These are phyloP conservation scores for Lolium perenne DNA, from an alignment of 176 grass and related monocot genomes.

Conservation along the genomic window DNA sequence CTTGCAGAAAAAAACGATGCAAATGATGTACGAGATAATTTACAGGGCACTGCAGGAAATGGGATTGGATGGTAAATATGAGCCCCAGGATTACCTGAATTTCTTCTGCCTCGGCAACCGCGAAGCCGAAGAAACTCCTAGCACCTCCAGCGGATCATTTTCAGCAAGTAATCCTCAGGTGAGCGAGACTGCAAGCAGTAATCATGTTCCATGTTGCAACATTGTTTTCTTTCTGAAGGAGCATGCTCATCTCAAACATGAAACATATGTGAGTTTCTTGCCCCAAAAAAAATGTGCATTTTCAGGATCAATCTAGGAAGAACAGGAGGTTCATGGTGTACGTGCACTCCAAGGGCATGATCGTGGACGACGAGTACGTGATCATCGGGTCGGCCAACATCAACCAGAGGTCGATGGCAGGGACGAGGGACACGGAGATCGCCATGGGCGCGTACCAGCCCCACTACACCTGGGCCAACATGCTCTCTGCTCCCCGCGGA, in stretches of 20 bases:
- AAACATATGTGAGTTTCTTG: background rate
- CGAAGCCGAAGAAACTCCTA: constrained; percentile 51
- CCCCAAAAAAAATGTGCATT: background rate
- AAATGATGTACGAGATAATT: constrained; percentile 95
- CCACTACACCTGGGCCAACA: constrained; percentile 78
- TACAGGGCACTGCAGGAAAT: constrained; percentile 74
- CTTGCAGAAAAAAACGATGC: constrained; percentile 85
- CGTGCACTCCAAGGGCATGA: constrained; percentile 96
- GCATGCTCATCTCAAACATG: background rate
- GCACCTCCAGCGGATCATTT: constrained; percentile 5
- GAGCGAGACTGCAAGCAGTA: background rate
- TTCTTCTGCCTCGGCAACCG: constrained; percentile 96
- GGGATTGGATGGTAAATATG: constrained; percentile 64
- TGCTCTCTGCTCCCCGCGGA: constrained; percentile 71
- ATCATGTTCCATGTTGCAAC: background rate
- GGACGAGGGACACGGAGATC: constrained; percentile 94
- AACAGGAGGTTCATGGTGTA: constrained; percentile 93
- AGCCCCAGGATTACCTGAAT: constrained; percentile 93
- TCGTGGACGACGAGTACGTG: constrained; percentile 94
- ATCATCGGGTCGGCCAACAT: constrained; percentile 95
- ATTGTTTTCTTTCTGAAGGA: background rate
- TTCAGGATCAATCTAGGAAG: constrained; percentile 74
- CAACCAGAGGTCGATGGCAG: constrained; percentile 92
- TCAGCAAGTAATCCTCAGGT: constrained; percentile 61
- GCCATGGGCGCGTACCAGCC: constrained; percentile 94